phyloP scores from a whole-genome alignment of 2,329 filamentous ascomycete species.

The Stachybotrys echinatus region DNA sequence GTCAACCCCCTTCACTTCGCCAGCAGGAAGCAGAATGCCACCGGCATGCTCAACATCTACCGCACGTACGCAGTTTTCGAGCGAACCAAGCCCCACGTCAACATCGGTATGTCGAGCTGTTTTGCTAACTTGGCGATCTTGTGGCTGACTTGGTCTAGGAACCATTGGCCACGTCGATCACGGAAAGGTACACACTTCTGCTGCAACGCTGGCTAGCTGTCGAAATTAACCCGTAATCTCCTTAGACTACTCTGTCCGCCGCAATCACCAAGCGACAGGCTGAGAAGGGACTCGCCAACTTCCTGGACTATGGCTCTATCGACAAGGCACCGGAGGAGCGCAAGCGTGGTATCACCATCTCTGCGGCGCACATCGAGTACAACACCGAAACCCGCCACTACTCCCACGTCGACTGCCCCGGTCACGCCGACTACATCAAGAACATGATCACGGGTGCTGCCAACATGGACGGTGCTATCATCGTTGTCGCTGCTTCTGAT shows the following conservation, averaged over 20 bases:
- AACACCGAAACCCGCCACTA: slow-evolving; percentile 91
- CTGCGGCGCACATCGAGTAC: slow-evolving; percentile 98
- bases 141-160: slow-evolving; percentile 33
- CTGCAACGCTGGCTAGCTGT: slow-evolving; percentile 4
- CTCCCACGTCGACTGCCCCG: slow-evolving; percentile 98
- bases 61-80: slow-evolving; percentile 69
- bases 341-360: slow-evolving; percentile 99
- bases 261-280: slow-evolving; percentile 98
- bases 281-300: slow-evolving; percentile 88
- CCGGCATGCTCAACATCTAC: slow-evolving; percentile 60
- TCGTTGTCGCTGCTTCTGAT: slow-evolving; percentile 96
- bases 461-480: slow-evolving; percentile 98
- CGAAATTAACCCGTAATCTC: not conserved
- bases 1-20: slow-evolving; percentile 73
- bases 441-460: slow-evolving; percentile 99
- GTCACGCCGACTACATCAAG: slow-evolving; percentile 99
- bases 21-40: slow-evolving; percentile 56
- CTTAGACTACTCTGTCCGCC: slow-evolving; percentile 90
- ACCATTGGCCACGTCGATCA: slow-evolving; percentile 99
- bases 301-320: slow-evolving; percentile 95
- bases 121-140: slow-evolving; percentile 1
- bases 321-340: slow-evolving; percentile 99
- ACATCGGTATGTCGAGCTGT: slow-evolving; percentile 67
- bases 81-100: slow-evolving; percentile 94
- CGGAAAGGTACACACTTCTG: slow-evolving; percentile 70